A percentile compares a stretch with the other conserved stretches of the same genome.
Conservation (phyloP, 495 filamentous ascomycete species). For the Penicillium verhagenii region DNA sequence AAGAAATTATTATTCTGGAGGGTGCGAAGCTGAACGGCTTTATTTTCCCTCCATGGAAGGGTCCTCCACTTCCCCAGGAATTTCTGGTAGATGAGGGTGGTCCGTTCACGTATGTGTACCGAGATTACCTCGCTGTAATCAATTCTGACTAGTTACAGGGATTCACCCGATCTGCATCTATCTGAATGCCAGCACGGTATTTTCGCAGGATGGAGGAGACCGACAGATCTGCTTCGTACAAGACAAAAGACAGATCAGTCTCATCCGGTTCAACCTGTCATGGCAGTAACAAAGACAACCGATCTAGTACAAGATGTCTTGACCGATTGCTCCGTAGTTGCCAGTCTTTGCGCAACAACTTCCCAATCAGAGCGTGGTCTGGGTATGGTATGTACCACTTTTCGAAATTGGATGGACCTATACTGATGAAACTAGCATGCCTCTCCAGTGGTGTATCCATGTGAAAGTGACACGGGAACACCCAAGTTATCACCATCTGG, state of each 20-base stretch:
- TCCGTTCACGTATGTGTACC: constrained; percentile 56
- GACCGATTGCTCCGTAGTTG: constrained; percentile 95
- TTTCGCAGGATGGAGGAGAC: constrained; percentile 80
- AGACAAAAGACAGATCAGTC: constrained; percentile 7
- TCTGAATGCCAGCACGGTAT: constrained; percentile 68
- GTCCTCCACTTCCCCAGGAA: constrained; percentile 50
- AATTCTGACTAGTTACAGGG: constrained; percentile 51
- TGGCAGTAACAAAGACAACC: constrained; percentile 52
- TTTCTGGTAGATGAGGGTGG: constrained; percentile 39
- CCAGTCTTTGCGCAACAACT: constrained; percentile 83
- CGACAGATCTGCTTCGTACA: constrained; percentile 50
- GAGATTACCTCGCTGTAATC: not conserved
- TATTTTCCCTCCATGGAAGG: constrained; percentile 79
- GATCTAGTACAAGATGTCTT: constrained; percentile 93
- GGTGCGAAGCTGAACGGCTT: constrained; percentile 76
- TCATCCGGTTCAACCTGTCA: constrained; percentile 38
- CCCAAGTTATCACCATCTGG: constrained; percentile 70
- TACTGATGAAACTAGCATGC: constrained; percentile 52
- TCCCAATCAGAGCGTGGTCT: constrained; percentile 62
- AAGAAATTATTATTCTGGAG: constrained; percentile 75
- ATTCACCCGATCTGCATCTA: constrained; percentile 63
- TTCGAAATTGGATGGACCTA: not conserved
- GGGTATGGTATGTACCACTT: constrained; percentile 45
- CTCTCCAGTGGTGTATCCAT: constrained; percentile 70
- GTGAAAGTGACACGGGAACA: constrained; percentile 50